Evolutionary conservation across 73 alveolate genomes (phyloP).

Genomic region (Paramecium sexaurelia): DNA sequence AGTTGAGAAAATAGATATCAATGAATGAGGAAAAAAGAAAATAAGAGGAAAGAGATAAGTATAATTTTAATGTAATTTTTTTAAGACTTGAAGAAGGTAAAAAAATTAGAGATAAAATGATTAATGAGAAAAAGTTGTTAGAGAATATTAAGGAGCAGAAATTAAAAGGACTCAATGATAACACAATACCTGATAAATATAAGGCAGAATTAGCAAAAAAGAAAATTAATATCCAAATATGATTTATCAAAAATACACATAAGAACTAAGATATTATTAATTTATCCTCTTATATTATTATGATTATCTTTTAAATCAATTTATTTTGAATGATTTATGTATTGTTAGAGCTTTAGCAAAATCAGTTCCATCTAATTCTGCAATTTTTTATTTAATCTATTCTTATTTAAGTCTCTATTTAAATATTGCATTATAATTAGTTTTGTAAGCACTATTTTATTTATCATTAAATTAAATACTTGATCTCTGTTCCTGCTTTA

Average conservation of each 20-base stretch:
- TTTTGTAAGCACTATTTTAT: conserved; percentile 56
- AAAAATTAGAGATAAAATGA: conserved; percentile 85
- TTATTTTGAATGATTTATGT: conserved; percentile 57
- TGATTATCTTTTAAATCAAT: conserved; percentile 19
- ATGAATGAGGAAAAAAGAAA: conserved; percentile 80
- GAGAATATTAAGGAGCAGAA: conserved; percentile 87
- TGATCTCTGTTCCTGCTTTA: conserved; percentile 64
- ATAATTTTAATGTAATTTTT: not conserved
- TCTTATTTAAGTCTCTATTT: conserved; percentile 65
- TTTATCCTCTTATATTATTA: not conserved
- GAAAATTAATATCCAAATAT: conserved; percentile 68
- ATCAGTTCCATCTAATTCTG: conserved; percentile 62
- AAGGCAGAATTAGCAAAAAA: conserved; percentile 87
- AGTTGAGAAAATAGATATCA: conserved; percentile 81
- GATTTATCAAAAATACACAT: not conserved
- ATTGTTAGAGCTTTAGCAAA: conserved; percentile 58
- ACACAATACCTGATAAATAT: conserved; percentile 86
- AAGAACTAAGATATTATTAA: not conserved
- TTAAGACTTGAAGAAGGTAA: conserved; percentile 88
- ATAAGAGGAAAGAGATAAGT: conserved; percentile 75
- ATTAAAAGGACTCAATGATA: conserved; percentile 75
- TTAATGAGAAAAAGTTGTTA: conserved; percentile 84
- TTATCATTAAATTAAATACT: not conserved
- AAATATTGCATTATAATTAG: conserved; percentile 67
- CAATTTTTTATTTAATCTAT: conserved; percentile 53